Evolutionary conservation across 1,284 basidiomycete species (phyloP).

Genomic region (Ustilago bromivora): DNA sequence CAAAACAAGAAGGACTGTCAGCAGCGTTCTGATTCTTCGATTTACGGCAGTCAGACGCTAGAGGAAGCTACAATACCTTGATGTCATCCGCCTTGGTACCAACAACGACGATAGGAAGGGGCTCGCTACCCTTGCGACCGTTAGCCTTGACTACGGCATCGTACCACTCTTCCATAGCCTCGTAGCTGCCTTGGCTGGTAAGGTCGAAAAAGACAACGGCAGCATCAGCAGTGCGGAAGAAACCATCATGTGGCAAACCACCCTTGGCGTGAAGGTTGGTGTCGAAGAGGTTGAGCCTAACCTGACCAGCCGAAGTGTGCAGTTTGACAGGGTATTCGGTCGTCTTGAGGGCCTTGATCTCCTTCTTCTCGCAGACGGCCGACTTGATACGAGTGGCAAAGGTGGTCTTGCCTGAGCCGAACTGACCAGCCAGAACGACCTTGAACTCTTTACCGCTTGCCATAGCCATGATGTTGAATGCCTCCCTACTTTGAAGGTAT

Average conservation of each 20-base stretch:
- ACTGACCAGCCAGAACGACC: slow-evolving; percentile 49
- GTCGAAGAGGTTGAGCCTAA: slow-evolving; percentile 47
- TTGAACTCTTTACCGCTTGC: slow-evolving; percentile 48
- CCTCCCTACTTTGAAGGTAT: neutral
- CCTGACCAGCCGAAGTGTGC: slow-evolving; percentile 46
- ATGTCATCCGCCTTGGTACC: slow-evolving; percentile 52
- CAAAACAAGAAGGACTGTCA: neutral
- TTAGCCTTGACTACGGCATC: slow-evolving; percentile 49
- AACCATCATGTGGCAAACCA: slow-evolving; percentile 49
- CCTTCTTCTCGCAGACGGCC: slow-evolving; percentile 39
- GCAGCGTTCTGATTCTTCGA: neutral
- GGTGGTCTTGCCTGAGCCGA: slow-evolving; percentile 47
- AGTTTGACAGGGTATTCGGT: slow-evolving; percentile 46
- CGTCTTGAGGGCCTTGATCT: slow-evolving; percentile 54
- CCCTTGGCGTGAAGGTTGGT: slow-evolving; percentile 54
- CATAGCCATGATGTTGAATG: slow-evolving; percentile 20
- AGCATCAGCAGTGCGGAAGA: slow-evolving; percentile 51
- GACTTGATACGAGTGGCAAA: slow-evolving; percentile 52
- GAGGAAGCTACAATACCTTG: slow-evolving; percentile 26
- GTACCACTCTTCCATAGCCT: slow-evolving; percentile 52
- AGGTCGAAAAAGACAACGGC: slow-evolving; percentile 49
- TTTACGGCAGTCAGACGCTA: neutral
- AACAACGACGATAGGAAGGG: slow-evolving; percentile 47
- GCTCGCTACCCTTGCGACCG: slow-evolving; percentile 47
- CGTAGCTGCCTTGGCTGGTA: slow-evolving; percentile 43